Evolutionary conservation across 345 rosid genomes (phyloP).

Genomic region (Erysimum cheiranthoides): DNA sequence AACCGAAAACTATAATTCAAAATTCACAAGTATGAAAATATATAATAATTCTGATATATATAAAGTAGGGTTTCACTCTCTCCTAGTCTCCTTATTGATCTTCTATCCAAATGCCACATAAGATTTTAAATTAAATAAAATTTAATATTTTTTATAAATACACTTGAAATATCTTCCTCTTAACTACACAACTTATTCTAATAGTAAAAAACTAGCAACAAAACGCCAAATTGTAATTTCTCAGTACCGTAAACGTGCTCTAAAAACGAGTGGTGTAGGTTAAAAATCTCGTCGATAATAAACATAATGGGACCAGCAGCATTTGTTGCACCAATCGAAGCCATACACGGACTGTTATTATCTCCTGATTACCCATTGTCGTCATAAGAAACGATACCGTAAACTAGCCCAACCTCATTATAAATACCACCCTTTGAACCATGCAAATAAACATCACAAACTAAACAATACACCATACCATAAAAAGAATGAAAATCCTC

Average conservation of each 20-base stretch:
- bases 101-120: no score
- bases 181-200: no score
- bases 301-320: background rate
- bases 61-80: no score
- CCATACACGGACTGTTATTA: background rate
- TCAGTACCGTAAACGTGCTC: slow-evolving; percentile 28
- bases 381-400: background rate
- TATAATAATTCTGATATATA: background rate
- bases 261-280: slow-evolving; percentile 30
- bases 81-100: no score
- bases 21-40: background rate
- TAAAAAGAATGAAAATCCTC: slow-evolving; percentile 24
- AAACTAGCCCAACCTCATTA: slow-evolving; percentile 4
- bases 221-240: background rate
- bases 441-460: slow-evolving; percentile 24
- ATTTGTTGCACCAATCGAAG: background rate
- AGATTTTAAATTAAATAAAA: no score
- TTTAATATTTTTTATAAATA: no score
- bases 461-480: slow-evolving; percentile 19
- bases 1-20: background rate
- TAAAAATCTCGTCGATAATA: background rate
- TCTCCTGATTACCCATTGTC: background rate
- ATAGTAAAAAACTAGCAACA: background rate
- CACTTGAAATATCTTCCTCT: no score
- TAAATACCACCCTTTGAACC: slow-evolving; percentile 22